These are phyloP conservation scores for Amoebophrya sp. DNA, from an alignment of 169 alveolate genomes.

Conservation along the genomic window DNA sequence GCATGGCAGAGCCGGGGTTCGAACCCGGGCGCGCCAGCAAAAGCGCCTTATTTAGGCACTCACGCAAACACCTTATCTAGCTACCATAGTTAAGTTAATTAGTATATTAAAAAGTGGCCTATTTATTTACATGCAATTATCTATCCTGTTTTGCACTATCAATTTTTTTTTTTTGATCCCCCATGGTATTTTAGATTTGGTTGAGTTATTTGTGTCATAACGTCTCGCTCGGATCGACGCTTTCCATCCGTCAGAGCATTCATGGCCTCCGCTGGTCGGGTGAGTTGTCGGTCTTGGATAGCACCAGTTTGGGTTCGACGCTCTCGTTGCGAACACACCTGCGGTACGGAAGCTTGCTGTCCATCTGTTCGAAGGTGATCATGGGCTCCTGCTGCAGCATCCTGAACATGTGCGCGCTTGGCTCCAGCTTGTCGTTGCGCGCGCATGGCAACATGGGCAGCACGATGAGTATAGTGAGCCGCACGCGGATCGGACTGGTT, in stretches of 20 bases:
- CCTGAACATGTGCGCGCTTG: neutral
- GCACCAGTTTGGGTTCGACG: neutral
- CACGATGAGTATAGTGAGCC: neutral
- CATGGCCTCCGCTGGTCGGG: neutral
- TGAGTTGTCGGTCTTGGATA: neutral
- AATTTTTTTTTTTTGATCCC: too few relatives aligned
- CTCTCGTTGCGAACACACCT: conserved; percentile 6
- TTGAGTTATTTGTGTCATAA: too few relatives aligned
- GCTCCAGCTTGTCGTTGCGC: neutral
- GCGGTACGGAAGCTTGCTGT: neutral
- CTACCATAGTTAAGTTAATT: too few relatives aligned
- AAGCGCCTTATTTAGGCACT: too few relatives aligned
- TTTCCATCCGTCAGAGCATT: neutral
- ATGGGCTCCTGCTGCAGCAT: neutral
- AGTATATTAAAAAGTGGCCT: too few relatives aligned
- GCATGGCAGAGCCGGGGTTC: too few relatives aligned
- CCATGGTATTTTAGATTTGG: too few relatives aligned
- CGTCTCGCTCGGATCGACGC: neutral
- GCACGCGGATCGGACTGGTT: neutral
- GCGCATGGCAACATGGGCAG: neutral
- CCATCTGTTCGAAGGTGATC: neutral
- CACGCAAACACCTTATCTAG: too few relatives aligned
- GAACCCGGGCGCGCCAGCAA: too few relatives aligned
- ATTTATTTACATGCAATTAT: too few relatives aligned
- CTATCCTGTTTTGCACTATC: too few relatives aligned